These are phyloP conservation scores for Dryas alaskensis DNA, from an alignment of 306 rosid species.

Conservation along the genomic window DNA sequence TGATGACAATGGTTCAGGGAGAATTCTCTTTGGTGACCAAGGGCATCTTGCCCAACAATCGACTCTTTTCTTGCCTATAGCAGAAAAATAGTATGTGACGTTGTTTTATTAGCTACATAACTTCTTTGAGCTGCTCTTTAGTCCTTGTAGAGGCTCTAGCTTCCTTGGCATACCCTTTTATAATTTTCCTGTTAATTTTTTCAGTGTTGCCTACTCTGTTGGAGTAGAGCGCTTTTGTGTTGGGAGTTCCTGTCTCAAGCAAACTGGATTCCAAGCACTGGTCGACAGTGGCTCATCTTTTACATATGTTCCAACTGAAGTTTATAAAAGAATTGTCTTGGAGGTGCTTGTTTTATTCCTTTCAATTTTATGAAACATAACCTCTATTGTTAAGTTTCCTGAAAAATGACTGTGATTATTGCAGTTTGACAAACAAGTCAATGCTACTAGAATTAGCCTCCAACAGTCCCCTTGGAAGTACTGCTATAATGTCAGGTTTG, in stretches of 20 bases:
- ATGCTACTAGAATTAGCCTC: constrained; percentile 37
- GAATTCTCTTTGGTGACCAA: constrained; percentile 62
- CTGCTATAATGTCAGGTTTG: constrained; percentile 57
- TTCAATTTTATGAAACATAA: constrained; percentile 5
- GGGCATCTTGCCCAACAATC: constrained; percentile 46
- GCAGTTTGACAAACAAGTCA: constrained; percentile 59
- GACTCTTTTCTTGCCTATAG: constrained; percentile 45
- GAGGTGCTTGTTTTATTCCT: constrained; percentile 40
- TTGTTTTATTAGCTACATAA: background rate
- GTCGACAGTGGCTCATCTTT: constrained; percentile 61
- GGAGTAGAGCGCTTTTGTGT: constrained; percentile 55
- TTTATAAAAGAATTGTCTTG: constrained; percentile 37
- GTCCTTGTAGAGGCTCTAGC: background rate
- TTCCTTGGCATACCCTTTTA: background rate
- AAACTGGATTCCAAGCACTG: constrained; percentile 40
- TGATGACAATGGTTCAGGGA: constrained; percentile 52
- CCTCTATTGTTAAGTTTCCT: constrained; percentile 12
- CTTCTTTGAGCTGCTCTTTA: background rate
- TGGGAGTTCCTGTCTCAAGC: constrained; percentile 48
- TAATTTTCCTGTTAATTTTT: constrained; percentile 15
- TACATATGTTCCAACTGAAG: constrained; percentile 49
- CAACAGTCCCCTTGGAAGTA: constrained; percentile 38
- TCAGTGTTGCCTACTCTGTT: constrained; percentile 40
- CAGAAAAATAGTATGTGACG: constrained; percentile 43
- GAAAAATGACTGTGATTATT: constrained; percentile 20